Conservation (phyloP, 2,329 filamentous ascomycete species). For the Cladosporium sp. region DNA sequence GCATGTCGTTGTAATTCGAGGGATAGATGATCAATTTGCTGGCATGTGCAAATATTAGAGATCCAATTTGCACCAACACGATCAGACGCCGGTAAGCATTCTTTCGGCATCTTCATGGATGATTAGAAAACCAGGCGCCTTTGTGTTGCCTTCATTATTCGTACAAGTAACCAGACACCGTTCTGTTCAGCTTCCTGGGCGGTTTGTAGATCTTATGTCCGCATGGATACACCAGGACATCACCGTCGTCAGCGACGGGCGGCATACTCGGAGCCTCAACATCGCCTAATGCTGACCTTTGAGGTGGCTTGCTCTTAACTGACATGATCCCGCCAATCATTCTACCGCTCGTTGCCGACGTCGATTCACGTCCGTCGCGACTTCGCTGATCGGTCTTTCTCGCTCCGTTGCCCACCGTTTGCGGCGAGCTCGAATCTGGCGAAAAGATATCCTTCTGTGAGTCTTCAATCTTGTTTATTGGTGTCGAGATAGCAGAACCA, state of each 20-base stretch:
- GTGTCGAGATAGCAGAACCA: not conserved
- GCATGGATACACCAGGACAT: conserved; percentile 1
- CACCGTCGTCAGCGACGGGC: not conserved
- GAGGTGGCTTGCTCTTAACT: not conserved
- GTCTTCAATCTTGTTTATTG: too few relatives aligned
- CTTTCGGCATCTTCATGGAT: too few relatives aligned
- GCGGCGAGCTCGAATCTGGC: not conserved
- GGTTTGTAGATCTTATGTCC: conserved; percentile 8
- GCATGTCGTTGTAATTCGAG: too few relatives aligned
- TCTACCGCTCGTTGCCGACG: not conserved
- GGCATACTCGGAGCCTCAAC: not conserved
- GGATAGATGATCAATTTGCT: too few relatives aligned
- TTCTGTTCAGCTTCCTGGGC: conserved; percentile 6
- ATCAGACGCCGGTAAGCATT: too few relatives aligned
- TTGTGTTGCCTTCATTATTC: not conserved
- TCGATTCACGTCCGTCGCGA: not conserved
- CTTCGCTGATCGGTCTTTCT: not conserved
- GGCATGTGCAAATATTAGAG: too few relatives aligned
- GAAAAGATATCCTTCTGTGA: too few relatives aligned
- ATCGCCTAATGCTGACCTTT: not conserved
- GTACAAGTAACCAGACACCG: conserved; percentile 3
- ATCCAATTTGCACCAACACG: too few relatives aligned
- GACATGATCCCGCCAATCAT: not conserved
- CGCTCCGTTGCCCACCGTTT: too few relatives aligned
- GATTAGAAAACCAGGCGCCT: too few relatives aligned